Percentiles rank a stretch among this genome's conserved stretches.
phyloP scores from a whole-genome alignment of 345 rosid genomes.

The Sonneratia alba region DNA sequence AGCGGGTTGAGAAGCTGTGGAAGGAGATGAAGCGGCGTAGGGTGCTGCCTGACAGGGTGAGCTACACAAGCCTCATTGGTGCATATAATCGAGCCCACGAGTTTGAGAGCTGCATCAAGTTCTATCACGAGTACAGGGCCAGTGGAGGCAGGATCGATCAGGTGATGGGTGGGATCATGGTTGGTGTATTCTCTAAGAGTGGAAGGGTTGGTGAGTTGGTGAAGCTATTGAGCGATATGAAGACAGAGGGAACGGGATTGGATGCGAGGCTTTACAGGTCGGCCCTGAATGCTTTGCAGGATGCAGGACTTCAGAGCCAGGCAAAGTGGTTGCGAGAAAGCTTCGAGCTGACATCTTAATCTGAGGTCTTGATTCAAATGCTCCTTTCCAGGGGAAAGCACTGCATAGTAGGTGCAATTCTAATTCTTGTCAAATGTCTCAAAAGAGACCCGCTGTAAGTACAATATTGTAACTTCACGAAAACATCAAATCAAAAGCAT shows the following conservation, averaged over 20 bases:
- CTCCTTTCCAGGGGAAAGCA: neutral
- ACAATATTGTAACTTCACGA: neutral
- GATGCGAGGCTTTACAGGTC: conserved; percentile 62
- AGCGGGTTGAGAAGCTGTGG: conserved; percentile 76
- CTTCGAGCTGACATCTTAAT: conserved; percentile 21
- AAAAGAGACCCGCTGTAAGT: neutral
- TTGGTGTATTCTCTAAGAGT: conserved; percentile 69
- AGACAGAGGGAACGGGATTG: conserved; percentile 38
- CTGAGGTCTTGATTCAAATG: neutral
- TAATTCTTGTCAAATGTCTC: neutral
- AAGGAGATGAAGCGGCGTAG: conserved; percentile 71
- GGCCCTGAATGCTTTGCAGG: conserved; percentile 62
- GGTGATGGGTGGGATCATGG: conserved; percentile 81
- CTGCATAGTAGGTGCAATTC: neutral
- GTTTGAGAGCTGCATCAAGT: conserved; percentile 45
- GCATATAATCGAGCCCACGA: conserved; percentile 63
- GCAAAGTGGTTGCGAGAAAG: conserved; percentile 54
- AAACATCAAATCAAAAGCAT: neutral
- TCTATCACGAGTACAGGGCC: conserved; percentile 49
- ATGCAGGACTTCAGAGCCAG: conserved; percentile 58
- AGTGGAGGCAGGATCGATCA: conserved; percentile 48
- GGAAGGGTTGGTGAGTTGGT: conserved; percentile 54
- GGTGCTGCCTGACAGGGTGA: conserved; percentile 66
- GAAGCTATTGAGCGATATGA: conserved; percentile 66
- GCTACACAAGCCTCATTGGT: conserved; percentile 56